Evolutionary conservation across 2,329 filamentous ascomycete species (phyloP).

Genomic region (Byssothecium circinans): DNA sequence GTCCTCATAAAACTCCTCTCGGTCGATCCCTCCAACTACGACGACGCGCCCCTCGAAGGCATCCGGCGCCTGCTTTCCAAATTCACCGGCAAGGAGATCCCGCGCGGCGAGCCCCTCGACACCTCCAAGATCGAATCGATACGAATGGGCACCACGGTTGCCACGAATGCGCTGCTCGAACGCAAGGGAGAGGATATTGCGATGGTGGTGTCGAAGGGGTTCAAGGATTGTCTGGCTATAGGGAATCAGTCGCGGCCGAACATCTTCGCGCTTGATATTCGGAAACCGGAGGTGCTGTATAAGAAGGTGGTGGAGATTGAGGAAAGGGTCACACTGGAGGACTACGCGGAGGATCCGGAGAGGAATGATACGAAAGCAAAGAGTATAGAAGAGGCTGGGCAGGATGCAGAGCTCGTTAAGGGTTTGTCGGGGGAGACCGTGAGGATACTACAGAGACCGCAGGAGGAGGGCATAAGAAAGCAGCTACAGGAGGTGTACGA

Average conservation of each 20-base stretch:
- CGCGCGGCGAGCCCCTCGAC: slow-evolving; percentile 76
- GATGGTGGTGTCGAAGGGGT: slow-evolving; percentile 83
- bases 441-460: slow-evolving; percentile 66
- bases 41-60: slow-evolving; percentile 86
- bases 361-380: slow-evolving; percentile 60
- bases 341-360: slow-evolving; percentile 85
- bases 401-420: slow-evolving; percentile 62
- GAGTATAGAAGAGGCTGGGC: slow-evolving; percentile 50
- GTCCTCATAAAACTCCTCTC: slow-evolving; percentile 86
- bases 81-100: slow-evolving; percentile 74
- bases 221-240: slow-evolving; percentile 84
- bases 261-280: slow-evolving; percentile 88
- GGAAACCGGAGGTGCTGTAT: slow-evolving; percentile 85
- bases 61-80: slow-evolving; percentile 82
- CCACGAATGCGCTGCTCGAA: slow-evolving; percentile 88
- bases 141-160: slow-evolving; percentile 93
- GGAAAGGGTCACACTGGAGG: slow-evolving; percentile 86
- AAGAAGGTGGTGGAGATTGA: slow-evolving; percentile 84
- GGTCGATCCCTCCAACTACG: slow-evolving; percentile 86
- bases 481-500: slow-evolving; percentile 70
- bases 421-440: slow-evolving; percentile 76
- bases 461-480: slow-evolving; percentile 57
- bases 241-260: slow-evolving; percentile 87
- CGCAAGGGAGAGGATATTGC: slow-evolving; percentile 88
- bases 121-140: slow-evolving; percentile 85